Base-by-base conservation (phyloP, 352 stramenopile genomes). In the Phytophthora capsici region DNA sequence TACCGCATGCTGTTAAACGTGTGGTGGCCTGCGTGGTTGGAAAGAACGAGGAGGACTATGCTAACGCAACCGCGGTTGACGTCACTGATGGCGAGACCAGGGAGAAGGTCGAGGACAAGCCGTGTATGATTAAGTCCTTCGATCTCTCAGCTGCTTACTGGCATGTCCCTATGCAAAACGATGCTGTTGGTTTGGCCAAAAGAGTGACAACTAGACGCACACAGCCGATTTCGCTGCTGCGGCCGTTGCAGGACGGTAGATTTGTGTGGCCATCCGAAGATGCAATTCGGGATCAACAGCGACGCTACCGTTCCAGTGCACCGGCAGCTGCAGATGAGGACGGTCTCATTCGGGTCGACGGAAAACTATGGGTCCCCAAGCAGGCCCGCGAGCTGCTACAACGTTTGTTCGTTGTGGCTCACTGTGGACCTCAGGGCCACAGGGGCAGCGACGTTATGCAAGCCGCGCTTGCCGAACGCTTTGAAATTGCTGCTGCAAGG, bases 351-450 rank as follows among this genome's bases (percentile, higher is more conserved):
- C 45, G 34, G 6, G 9, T 63, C 3, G 45, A 50, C 0, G 45
- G 45, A 1, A 55, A 49, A 23, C 16, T 63, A 1, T 63, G 44
- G 44, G 49, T 55, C 10, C 45, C 55, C 2, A 19, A 6, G 3
- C 20, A 10, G 20, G n/a, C n/a, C n/a, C n/a, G n/a, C n/a, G n/a
- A n/a, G n/a, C n/a, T 64, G 5, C 10, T 64, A 12, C 5, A 14
- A 1, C 45, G 56, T 1, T 19, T 64, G 44, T 6, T 64, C 13
- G 37, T 64, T 12, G 46, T 57, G 6, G 55, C 55, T 23, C 45
- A 64, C 36, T 64, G 56, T 23, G 56, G 56, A 1, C 38, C 37
- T 6, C 34, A 57, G 38, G 45, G 19, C n/a, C 46, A 57, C 4
- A 22, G 56, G 12, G 56, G 56, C 1, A 34, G 45, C 14, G 36